Percentiles rank a stretch among this genome's conserved stretches.
These are phyloP conservation scores for Daphne laureola DNA, from an alignment of 441 rosid species.

Conservation along the genomic window DNA sequence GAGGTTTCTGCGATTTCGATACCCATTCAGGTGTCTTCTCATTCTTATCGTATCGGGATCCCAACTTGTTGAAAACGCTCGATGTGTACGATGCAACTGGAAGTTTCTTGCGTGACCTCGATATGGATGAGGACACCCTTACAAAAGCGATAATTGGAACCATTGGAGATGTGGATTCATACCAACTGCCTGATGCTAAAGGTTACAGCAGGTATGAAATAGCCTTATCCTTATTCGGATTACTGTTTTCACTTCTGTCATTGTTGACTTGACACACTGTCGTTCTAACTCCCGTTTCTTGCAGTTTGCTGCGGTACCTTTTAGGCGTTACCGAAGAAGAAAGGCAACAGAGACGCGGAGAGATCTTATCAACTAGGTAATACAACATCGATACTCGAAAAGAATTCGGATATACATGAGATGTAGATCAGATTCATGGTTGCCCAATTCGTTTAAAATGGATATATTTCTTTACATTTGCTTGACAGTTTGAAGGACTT, in stretches of 20 bases:
- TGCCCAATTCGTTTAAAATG: background rate
- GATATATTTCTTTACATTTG: background rate
- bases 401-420: background rate
- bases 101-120: constrained; percentile 64
- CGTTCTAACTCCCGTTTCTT: constrained; percentile 3
- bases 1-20: constrained; percentile 91
- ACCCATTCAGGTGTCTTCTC: constrained; percentile 92
- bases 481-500: constrained; percentile 68
- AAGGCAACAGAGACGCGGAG: constrained; percentile 73
- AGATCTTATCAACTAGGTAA: constrained; percentile 87
- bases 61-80: constrained; percentile 83
- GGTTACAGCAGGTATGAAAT: constrained; percentile 76
- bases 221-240: too few species aligned
- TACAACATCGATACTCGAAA: too few species aligned
- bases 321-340: constrained; percentile 83
- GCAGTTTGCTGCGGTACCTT: constrained; percentile 63
- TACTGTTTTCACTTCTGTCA: background rate
- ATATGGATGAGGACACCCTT: constrained; percentile 74
- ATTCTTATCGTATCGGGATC: constrained; percentile 89
- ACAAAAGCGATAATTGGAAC: constrained; percentile 94
- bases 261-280: too few species aligned
- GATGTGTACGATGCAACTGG: constrained; percentile 78
- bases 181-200: constrained; percentile 97
- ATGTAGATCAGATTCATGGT: background rate
- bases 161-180: constrained; percentile 84